phyloP scores from a whole-genome alignment of 1,139 yeast species.

The Suhomyces taliae region DNA sequence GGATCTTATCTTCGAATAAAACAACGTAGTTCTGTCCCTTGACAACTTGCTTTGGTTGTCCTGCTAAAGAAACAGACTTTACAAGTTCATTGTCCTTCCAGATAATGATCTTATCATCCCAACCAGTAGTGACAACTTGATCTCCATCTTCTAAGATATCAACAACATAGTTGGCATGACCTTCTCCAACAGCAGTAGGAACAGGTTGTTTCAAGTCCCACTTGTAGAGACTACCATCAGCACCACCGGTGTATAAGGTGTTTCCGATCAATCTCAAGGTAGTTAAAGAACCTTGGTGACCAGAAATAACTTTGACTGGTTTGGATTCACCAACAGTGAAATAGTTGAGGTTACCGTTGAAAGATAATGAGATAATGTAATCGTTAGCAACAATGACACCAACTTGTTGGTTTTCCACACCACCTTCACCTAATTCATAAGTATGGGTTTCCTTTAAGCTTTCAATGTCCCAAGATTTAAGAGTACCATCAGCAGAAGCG shows the following conservation, averaged over 20 bases:
- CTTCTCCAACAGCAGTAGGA: constrained; percentile 23
- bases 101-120: constrained; percentile 81
- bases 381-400: constrained; percentile 71
- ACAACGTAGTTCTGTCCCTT: constrained; percentile 32
- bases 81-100: constrained; percentile 35
- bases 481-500: constrained; percentile 77
- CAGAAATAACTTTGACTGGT: constrained; percentile 52
- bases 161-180: constrained; percentile 61
- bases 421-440: constrained; percentile 42
- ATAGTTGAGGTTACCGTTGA: constrained; percentile 69
- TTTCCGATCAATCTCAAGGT: constrained; percentile 29
- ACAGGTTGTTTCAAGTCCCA: constrained; percentile 50
- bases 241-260: constrained; percentile 65
- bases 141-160: constrained; percentile 33
- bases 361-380: constrained; percentile 63
- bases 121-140: constrained; percentile 59
- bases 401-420: constrained; percentile 68
- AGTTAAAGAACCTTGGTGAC: constrained; percentile 85
- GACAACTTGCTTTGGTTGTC: constrained; percentile 66
- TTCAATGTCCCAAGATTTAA: constrained; percentile 61
- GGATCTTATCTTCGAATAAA: constrained; percentile 49
- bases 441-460: constrained; percentile 27
- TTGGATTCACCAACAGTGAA: constrained; percentile 39
- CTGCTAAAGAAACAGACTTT: constrained; percentile 34
- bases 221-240: constrained; percentile 71